A percentile compares a stretch with the other conserved stretches of the same genome.
Conservation (phyloP, 306 rosid species). For the Gleditsia sinensis region DNA sequence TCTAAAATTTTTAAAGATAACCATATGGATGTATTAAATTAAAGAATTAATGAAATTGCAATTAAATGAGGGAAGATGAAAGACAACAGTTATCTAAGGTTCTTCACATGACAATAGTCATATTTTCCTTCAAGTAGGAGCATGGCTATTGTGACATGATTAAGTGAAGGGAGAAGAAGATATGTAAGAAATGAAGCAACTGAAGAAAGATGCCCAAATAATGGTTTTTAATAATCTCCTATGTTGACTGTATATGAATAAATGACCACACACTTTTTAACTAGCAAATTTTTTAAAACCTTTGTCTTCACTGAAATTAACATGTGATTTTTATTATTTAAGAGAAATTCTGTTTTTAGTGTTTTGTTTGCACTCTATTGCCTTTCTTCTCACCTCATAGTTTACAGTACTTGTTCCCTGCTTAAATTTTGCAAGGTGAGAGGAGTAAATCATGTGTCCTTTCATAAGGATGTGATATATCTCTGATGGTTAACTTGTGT, state of each 20-base stretch:
- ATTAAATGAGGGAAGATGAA: conserved; percentile 8
- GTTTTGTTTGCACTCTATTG: background rate
- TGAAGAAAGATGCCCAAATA: background rate
- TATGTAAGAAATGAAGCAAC: background rate
- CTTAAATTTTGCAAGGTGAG: background rate
- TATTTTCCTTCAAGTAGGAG: background rate
- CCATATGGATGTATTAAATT: background rate
- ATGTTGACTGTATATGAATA: background rate
- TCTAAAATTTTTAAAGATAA: background rate
- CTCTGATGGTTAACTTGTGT: background rate
- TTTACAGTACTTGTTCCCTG: background rate
- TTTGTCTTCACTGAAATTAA: too few relatives aligned
- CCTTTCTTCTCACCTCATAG: too few relatives aligned
- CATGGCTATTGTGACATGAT: conserved; percentile 1
- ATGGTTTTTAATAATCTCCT: background rate
- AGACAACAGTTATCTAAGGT: conserved; percentile 16
- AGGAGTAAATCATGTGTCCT: background rate
- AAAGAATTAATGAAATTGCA: background rate
- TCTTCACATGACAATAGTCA: background rate
- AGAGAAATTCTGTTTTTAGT: background rate
- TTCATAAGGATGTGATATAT: background rate
- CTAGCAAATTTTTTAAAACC: too few relatives aligned
- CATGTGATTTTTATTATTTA: too few relatives aligned
- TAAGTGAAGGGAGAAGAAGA: conserved; percentile 25
- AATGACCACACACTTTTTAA: too few relatives aligned